These are phyloP conservation scores for Plasmodium coatneyi DNA, from an alignment of 169 alveolate species.

Conservation along the genomic window DNA sequence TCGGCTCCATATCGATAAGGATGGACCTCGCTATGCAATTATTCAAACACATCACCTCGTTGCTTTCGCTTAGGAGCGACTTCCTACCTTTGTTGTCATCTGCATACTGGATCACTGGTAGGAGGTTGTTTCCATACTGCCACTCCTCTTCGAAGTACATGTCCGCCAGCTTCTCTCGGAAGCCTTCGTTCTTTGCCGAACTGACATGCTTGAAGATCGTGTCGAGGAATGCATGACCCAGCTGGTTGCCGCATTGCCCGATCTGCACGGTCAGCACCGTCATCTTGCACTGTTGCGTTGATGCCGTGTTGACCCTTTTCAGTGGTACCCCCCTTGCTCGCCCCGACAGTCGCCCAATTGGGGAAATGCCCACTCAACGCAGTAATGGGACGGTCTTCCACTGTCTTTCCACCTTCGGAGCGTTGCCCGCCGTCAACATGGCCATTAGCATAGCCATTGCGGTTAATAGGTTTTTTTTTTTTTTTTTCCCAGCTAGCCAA, in stretches of 20 bases:
- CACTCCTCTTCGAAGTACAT: conserved; percentile 73
- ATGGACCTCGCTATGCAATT: conserved; percentile 62
- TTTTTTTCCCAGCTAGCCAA: background rate
- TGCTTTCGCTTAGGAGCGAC: background rate
- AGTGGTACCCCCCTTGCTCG: background rate
- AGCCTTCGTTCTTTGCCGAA: conserved; percentile 23
- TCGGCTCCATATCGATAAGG: conserved; percentile 71
- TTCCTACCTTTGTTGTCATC: background rate
- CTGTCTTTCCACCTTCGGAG: background rate
- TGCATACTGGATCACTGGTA: conserved; percentile 56
- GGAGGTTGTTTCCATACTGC: conserved; percentile 25
- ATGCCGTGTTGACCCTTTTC: background rate
- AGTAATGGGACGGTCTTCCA: background rate
- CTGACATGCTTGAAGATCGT: conserved; percentile 16
- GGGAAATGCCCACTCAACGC: background rate
- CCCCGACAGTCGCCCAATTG: background rate
- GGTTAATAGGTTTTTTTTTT: background rate
- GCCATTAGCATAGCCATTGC: background rate
- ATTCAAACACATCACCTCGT: conserved; percentile 8
- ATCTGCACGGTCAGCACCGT: conserved; percentile 45
- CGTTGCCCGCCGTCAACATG: background rate
- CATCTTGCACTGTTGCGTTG: background rate
- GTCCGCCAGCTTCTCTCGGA: conserved; percentile 10
- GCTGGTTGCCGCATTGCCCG: conserved; percentile 72
- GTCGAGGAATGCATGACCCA: conserved; percentile 41